phyloP scores from a whole-genome alignment of 306 rosid species.

The Casuarina glauca region DNA sequence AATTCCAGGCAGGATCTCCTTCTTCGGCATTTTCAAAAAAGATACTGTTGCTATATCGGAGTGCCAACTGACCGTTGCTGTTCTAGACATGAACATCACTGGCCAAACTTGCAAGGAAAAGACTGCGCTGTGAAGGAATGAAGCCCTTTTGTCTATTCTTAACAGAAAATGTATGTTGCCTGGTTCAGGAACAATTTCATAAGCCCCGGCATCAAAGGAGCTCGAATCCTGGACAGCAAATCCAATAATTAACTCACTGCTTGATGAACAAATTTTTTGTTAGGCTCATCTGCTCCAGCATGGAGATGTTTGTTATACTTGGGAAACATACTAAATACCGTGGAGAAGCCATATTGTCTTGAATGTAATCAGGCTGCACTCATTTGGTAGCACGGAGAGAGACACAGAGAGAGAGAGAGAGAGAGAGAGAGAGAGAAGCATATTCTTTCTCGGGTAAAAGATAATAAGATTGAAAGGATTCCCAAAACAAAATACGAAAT shows the following conservation, averaged over 20 bases:
- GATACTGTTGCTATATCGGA: constrained; percentile 49
- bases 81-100: constrained; percentile 40
- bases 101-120: constrained; percentile 54
- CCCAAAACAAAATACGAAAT: neutral
- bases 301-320: neutral
- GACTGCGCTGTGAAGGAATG: constrained; percentile 43
- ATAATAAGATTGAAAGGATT: neutral
- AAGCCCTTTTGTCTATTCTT: neutral
- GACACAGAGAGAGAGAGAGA: neutral
- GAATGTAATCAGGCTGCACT: neutral
- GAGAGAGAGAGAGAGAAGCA: neutral
- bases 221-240: neutral
- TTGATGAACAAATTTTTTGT: neutral
- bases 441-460: neutral
- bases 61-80: constrained; percentile 42
- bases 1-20: constrained; percentile 52
- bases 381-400: neutral
- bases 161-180: neutral
- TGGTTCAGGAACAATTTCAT: neutral
- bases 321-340: neutral
- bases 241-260: neutral
- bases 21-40: constrained; percentile 59
- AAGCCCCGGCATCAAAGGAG: neutral
- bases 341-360: neutral
- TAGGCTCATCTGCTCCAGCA: neutral